A percentile compares a stretch with the other conserved stretches of the same genome.
These are phyloP conservation scores for Lippia alba DNA, from an alignment of 305 asterid species.

Conservation along the genomic window DNA sequence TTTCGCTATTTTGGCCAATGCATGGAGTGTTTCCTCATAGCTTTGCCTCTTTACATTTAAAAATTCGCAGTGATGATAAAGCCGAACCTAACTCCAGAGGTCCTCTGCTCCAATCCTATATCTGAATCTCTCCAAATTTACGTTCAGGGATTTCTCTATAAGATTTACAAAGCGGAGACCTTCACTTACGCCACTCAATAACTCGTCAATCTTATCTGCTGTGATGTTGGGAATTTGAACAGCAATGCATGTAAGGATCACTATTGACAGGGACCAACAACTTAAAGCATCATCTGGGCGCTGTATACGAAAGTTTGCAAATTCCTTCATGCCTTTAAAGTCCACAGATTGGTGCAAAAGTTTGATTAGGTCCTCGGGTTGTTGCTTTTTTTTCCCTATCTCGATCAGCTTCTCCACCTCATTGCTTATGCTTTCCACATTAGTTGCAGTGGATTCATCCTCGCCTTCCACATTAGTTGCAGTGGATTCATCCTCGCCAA, in stretches of 20 bases:
- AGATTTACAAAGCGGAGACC: background rate
- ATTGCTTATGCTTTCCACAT: no score
- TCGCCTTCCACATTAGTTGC: background rate
- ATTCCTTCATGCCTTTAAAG: background rate
- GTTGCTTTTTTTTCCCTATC: conserved; percentile 1
- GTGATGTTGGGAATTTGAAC: background rate
- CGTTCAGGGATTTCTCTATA: background rate
- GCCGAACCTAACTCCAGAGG: background rate
- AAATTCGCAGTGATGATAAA: background rate
- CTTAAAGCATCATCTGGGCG: background rate
- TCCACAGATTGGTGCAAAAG: background rate
- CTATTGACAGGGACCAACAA: conserved; percentile 5
- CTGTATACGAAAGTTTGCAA: no score
- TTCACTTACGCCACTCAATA: background rate
- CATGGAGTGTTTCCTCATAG: background rate
- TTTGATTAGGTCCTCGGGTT: background rate
- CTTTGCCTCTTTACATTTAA: background rate
- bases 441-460: no score
- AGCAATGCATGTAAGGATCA: background rate
- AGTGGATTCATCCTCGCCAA: no score
- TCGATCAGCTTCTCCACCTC: no score
- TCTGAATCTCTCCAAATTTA: background rate
- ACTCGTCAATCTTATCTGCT: background rate
- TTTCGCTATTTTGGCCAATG: background rate
- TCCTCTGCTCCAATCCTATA: background rate